A percentile compares a stretch with the other conserved stretches of the same genome.
These are phyloP conservation scores for Penicillium sp. DNA, from an alignment of 2,329 filamentous ascomycete species.

Conservation along the genomic window DNA sequence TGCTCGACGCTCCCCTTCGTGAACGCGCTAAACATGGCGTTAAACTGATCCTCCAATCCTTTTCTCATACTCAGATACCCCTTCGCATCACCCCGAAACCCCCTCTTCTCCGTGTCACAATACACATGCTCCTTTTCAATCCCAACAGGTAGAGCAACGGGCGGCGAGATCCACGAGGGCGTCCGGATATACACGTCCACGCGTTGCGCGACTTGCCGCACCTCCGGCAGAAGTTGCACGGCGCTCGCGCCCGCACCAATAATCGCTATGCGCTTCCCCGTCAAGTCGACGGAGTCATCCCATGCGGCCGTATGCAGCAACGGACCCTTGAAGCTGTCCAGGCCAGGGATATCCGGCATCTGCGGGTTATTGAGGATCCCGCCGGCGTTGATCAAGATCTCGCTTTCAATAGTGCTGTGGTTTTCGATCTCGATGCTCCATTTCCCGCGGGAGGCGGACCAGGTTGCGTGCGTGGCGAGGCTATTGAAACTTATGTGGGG, in stretches of 20 bases:
- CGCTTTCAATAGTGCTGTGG: constrained; percentile 11
- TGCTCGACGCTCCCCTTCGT: too few relatives aligned
- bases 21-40: too few relatives aligned
- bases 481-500: too few relatives aligned
- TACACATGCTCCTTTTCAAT: constrained; percentile 33
- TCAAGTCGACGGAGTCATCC: constrained; percentile 43
- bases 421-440: too few relatives aligned
- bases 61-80: too few relatives aligned
- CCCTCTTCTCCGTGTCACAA: constrained; percentile 35
- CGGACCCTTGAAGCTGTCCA: constrained; percentile 52
- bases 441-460: too few relatives aligned
- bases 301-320: constrained; percentile 52
- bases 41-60: too few relatives aligned
- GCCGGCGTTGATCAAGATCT: constrained; percentile 43
- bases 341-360: constrained; percentile 53
- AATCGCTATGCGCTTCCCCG: constrained; percentile 41
- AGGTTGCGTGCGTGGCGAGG: too few relatives aligned
- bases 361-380: constrained; percentile 49
- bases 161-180: constrained; percentile 36
- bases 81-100: too few relatives aligned
- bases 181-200: constrained; percentile 42
- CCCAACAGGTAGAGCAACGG: constrained; percentile 30
- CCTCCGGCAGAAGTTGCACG: constrained; percentile 46
- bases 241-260: constrained; percentile 47
- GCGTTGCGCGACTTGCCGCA: constrained; percentile 45